Evolutionary conservation across 805 yeast species (phyloP), one percentile per base, ranked within the genome.

Genomic region (Myxozyma geophila): DNA sequence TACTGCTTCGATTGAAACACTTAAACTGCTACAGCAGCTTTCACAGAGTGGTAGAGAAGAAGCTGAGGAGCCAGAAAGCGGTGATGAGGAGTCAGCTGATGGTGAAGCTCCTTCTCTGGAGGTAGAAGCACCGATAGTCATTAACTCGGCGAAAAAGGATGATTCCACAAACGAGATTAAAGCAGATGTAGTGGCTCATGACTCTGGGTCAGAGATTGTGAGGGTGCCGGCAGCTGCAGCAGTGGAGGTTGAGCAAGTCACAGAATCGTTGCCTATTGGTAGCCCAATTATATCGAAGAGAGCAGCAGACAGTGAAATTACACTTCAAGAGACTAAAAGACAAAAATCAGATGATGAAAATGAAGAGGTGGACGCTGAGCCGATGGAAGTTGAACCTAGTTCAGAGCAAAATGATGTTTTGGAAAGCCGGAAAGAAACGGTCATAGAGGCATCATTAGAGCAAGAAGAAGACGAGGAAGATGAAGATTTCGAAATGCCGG

Each of bases 41-140:
- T 51, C 48, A 15, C 60, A 63, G 56, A 57, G 59, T 37, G 53
- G 52, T 46, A 64, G 51, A 54, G 79, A 75, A 33, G 81, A 75
- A 33, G 81, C 78, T 53, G 79, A 78, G 59, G 68, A 59, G 52
- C 69, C 62, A 23, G 62, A 56, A 37, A 62, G 55, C 46, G 59
- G 52, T 9, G 59, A 58, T 5, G 57, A 49, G 10, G 58, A 47
- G n/a, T 39, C 43, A n/a, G 13, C 2, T 43, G 47, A 43, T 12
- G 47, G 17, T 6, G 10, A 43, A 2, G 47, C 47, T 39, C 13
- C 43, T 7, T 13, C 43, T 7, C 13, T 3, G 43, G 6, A 12
- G n/a, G 13, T n/a, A n/a, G 43, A 2, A 12, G 13, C n/a, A 12
- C 4, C 6, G 13, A 7, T 3, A 39, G 43, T 3, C 6, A 39